These are phyloP conservation scores for Heliamphora exappendiculata DNA, from an alignment of 148 eudicot genomes.

Conservation along the genomic window DNA sequence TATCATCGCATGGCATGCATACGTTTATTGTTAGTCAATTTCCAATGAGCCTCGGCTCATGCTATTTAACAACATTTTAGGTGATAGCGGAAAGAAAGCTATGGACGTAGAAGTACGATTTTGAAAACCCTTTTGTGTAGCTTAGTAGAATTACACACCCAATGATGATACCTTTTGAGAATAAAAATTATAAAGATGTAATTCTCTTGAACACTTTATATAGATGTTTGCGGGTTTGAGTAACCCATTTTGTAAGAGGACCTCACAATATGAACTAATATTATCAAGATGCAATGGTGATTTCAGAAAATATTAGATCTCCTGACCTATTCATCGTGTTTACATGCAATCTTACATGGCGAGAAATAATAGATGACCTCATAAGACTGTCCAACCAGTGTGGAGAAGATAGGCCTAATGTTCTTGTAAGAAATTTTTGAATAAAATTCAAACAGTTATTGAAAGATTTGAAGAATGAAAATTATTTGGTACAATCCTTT, in stretches of 20 bases:
- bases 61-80: too few species aligned
- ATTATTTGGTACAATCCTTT: background rate
- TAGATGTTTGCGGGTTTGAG: too few species aligned
- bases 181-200: too few species aligned
- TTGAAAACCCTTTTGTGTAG: too few species aligned
- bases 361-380: background rate
- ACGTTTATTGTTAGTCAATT: too few species aligned
- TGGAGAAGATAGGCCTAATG: background rate
- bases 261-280: background rate
- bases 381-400: background rate
- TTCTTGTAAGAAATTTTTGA: background rate
- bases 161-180: too few species aligned
- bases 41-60: too few species aligned
- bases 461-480: background rate
- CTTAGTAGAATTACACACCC: too few species aligned
- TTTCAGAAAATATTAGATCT: background rate
- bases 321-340: background rate
- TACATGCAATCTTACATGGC: background rate
- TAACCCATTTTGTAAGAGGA: background rate
- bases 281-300: slow-evolving; percentile 2
- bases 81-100: too few species aligned
- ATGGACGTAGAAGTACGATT: too few species aligned
- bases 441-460: background rate
- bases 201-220: too few species aligned
- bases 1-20: too few species aligned